Base-by-base conservation (phyloP, 2,329 filamentous ascomycete genomes). In the Penicillium carneum region DNA sequence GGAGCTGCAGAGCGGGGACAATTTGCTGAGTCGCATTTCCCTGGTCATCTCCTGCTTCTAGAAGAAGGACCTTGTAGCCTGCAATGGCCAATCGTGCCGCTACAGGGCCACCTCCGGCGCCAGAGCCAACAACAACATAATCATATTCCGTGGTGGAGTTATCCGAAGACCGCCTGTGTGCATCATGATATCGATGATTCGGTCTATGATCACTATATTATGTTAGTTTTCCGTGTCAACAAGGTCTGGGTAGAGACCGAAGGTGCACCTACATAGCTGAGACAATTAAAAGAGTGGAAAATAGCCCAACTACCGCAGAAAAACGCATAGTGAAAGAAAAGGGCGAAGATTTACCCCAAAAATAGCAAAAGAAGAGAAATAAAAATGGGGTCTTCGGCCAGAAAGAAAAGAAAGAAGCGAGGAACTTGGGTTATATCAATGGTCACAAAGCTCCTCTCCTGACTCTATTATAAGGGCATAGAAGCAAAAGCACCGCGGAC, bases 91-190 rank as follows among this genome's bases (percentile, higher is more conserved):
- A 82, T 43, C 85, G 81, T 26, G 84, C 83, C 12, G 86, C 85
- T 5, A 88, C 72, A 8, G 86, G 85, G 16, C 83, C 85, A 48
- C 86, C 86, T 12, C 86, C 86, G 7, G 86, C 80, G 3, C 86
- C 86, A 7, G 84, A 86, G 11, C 87, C 86, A 39, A 88, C 85
- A 10, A 89, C 81, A 31, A 89, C 79, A 74, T 87, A 89, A 62
- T 89, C 87, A 69, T 89, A 89, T 38, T 72, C 31, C 4, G 48
- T 29, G 23, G 59, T 45, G 20, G 23, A 46, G n/a, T 36, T 43
- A 18, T n/a, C 46, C 18, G 57, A 36, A 31, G 59, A 52, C 8
- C 66, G 42, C 43, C 38, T 65, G 41, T 63, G 20, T 26, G 31
- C n/a, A 29, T 47, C 47, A 48, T 67, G 64, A 34, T 51, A 38